A percentile compares a stretch with the other conserved stretches of the same genome.
phyloP scores from a whole-genome alignment of 1,139 yeast genomes.

The Candida sp. region DNA sequence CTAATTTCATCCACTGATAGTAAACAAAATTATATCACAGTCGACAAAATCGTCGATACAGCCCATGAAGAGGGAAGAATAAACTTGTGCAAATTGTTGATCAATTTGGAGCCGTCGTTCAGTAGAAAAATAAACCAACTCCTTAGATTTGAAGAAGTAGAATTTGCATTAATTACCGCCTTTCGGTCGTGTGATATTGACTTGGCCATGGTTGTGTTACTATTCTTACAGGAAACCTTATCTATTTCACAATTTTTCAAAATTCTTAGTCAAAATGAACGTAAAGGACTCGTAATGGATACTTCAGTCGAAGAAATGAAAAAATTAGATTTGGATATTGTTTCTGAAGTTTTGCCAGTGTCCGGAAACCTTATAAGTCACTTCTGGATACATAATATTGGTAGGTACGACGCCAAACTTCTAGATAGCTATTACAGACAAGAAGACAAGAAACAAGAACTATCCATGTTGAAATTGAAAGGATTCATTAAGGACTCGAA shows the following conservation, averaged over 20 bases:
- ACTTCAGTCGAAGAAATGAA: constrained; percentile 11
- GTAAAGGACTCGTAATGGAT: constrained; percentile 15
- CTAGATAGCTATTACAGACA: constrained; percentile 30
- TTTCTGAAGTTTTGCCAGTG: constrained; percentile 19
- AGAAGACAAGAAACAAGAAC: constrained; percentile 28
- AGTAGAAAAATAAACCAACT: constrained; percentile 61
- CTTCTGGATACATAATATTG: constrained; percentile 36
- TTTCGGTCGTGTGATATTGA: constrained; percentile 66
- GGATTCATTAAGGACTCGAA: constrained; percentile 7
- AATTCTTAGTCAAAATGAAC: constrained; percentile 39
- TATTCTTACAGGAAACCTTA: constrained; percentile 43
- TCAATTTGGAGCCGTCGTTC: constrained; percentile 67
- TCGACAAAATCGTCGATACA: constrained; percentile 59
- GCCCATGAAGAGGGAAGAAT: constrained; percentile 86
- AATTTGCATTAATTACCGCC: constrained; percentile 66
- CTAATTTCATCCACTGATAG: constrained; percentile 22
- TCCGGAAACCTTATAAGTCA: constrained; percentile 42
- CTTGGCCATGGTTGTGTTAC: constrained; percentile 57
- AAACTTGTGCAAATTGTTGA: constrained; percentile 59
- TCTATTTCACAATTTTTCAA: constrained; percentile 38
- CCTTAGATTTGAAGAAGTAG: constrained; percentile 69
- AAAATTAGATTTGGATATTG: constrained; percentile 8
- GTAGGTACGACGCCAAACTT: constrained; percentile 17
- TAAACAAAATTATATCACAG: constrained; percentile 42
- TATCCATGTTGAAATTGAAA: constrained; percentile 19